Base-by-base conservation (phyloP, 495 filamentous ascomycete species). In the Delitschia confertaspora region DNA sequence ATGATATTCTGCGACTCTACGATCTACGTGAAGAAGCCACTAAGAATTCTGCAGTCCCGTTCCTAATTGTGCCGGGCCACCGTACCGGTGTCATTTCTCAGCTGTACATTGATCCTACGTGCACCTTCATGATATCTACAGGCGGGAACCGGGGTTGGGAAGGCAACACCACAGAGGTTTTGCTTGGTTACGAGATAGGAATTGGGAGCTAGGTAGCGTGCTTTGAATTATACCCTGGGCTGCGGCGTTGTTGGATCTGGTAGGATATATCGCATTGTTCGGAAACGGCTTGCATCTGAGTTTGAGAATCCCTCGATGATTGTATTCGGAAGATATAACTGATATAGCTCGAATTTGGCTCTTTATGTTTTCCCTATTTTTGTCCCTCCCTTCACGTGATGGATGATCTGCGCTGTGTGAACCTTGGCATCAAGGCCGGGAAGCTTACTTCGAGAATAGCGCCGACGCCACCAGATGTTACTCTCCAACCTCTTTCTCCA, bases 121-220 rank as follows among this genome's bases (percentile, higher is more conserved):
- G 85, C 53, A 72, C 79, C 23, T 94, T 86, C 60, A 86, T 98
- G 78, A 73, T 98, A 33, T 89, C 84, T 2, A 80, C 84, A 2
- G 87, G 82, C 22, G 91, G 91, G 1, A 95, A 88, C 49, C 67
- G 91, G 38, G 91, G 91, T 2, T 96, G 93, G 93, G 93, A 96
- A 60, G 91, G 91, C n/a, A 76, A 69, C 21, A 79, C 72, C 20
- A 95, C 91, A 1, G 91, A 98, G 66, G 87, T 91, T 6, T 61
- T 95, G 21, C 72, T 98, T 30, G 91, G 91, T 34, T 98, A 98
- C 62, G 91, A 98, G 63, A 93, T 98, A 51, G 73, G 74, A 4
- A 64, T 78, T 47, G 60, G 61, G 18, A 22, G 41, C 9, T n/a
- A n/a, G n/a, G n/a, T 57, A 38, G 53, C 27, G 29, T 41, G 39